Conservation (phyloP, 495 filamentous ascomycete species). For the Hypomontagnella submonticulosa region DNA sequence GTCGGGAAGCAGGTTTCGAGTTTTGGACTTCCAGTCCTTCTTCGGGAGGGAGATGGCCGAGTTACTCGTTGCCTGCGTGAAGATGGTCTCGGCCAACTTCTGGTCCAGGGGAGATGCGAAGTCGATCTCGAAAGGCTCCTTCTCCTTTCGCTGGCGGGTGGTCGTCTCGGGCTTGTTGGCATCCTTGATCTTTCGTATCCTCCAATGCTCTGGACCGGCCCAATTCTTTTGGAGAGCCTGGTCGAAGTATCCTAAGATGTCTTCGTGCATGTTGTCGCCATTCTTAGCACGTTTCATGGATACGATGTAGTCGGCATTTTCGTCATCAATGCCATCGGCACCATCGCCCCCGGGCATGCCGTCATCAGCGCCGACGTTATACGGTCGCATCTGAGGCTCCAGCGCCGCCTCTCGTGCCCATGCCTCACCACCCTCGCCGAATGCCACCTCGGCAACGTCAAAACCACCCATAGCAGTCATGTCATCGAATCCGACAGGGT, state of each 20-base stretch:
- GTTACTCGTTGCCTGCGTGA: conserved; percentile 84
- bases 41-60: conserved; percentile 85
- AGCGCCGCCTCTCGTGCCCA: conserved; percentile 76
- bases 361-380: conserved; percentile 64
- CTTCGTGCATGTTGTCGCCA: conserved; percentile 78
- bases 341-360: conserved; percentile 65
- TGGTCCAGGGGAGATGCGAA: conserved; percentile 79
- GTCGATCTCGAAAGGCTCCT: conserved; percentile 95
- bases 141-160: conserved; percentile 81
- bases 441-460: conserved; percentile 74
- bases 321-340: conserved; percentile 69
- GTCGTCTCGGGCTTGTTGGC: conserved; percentile 69
- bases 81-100: conserved; percentile 79
- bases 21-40: conserved; percentile 94
- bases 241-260: conserved; percentile 97
- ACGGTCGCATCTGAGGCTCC: conserved; percentile 70
- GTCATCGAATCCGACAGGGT: conserved; percentile 81
- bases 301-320: conserved; percentile 72
- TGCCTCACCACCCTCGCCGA: conserved; percentile 79
- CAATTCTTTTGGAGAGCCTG: conserved; percentile 95
- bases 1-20: conserved; percentile 91
- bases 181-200: conserved; percentile 93
- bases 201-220: conserved; percentile 99
- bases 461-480: conserved; percentile 80
- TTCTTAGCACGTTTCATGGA: conserved; percentile 72